These are phyloP conservation scores for Eutrema heterophyllum DNA, from an alignment of 345 rosid species.

Conservation along the genomic window DNA sequence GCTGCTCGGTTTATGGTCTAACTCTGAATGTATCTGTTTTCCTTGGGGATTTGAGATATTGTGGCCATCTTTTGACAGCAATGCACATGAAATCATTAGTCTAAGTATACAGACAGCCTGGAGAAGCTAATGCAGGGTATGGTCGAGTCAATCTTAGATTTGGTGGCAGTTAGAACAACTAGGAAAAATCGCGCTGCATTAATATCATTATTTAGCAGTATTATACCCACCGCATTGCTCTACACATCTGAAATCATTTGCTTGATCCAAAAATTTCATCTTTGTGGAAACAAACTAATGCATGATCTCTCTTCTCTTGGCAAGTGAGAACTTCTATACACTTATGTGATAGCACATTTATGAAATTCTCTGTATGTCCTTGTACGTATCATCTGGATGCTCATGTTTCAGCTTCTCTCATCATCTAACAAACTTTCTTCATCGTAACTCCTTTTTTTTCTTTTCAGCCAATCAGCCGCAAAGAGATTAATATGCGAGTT, in stretches of 20 bases:
- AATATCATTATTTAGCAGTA: background rate
- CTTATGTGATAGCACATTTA: background rate
- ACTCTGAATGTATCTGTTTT: background rate
- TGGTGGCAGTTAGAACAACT: constrained; percentile 5
- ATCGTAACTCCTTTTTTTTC: background rate
- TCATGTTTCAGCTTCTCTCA: background rate
- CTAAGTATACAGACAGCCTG: background rate
- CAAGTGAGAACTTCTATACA: background rate
- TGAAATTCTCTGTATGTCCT: background rate
- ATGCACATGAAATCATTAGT: background rate
- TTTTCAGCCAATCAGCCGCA: constrained; percentile 54
- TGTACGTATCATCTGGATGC: constrained; percentile 3
- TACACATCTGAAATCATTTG: background rate
- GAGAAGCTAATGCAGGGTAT: background rate
- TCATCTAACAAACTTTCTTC: background rate
- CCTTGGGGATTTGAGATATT: background rate
- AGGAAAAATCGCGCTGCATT: constrained; percentile 7
- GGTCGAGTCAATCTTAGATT: background rate
- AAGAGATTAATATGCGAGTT: constrained; percentile 70
- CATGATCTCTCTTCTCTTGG: background rate
- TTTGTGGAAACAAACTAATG: background rate
- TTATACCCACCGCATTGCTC: constrained; percentile 14
- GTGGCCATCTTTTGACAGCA: background rate
- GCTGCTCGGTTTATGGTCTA: background rate
- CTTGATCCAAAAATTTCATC: background rate